Percentiles rank a stretch among this genome's conserved stretches.
Evolutionary conservation across 768 basidiomycete species (phyloP).

Genomic region (Pulveroboletus sp.): DNA sequence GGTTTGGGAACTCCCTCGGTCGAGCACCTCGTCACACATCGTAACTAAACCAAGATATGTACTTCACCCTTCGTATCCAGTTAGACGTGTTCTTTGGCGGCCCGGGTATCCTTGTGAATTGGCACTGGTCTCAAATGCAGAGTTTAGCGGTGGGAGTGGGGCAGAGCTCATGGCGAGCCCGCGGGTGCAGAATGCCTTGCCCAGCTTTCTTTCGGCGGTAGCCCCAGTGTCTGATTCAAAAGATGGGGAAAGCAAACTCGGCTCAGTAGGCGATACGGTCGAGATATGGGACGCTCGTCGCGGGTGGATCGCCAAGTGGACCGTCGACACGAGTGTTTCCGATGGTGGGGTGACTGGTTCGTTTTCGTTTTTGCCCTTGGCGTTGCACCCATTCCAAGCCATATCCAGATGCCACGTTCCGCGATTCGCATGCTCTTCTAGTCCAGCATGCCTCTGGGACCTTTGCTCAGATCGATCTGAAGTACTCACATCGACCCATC

Average conservation of each 20-base stretch:
- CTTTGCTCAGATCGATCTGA: constrained; percentile 75
- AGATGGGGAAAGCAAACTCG: constrained; percentile 11
- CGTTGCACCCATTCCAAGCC: background rate
- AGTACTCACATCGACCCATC: constrained; percentile 57
- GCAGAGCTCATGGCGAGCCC: constrained; percentile 24
- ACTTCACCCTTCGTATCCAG: constrained; percentile 69
- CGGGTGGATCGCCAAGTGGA: constrained; percentile 81
- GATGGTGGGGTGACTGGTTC: constrained; percentile 76
- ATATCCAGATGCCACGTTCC: constrained; percentile 58
- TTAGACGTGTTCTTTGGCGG: constrained; percentile 72
- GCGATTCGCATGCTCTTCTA: constrained; percentile 68
- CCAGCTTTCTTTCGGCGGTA: constrained; percentile 18
- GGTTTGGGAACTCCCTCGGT: constrained; percentile 64
- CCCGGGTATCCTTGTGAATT: constrained; percentile 73
- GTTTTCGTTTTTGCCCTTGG: constrained; percentile 12
- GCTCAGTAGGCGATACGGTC: constrained; percentile 48
- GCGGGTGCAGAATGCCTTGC: constrained; percentile 22
- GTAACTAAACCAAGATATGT: constrained; percentile 63
- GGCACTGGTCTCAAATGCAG: constrained; percentile 64
- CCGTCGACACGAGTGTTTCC: constrained; percentile 53
- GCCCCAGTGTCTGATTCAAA: constrained; percentile 12
- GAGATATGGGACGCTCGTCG: constrained; percentile 88
- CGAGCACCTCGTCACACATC: constrained; percentile 45
- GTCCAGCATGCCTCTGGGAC: constrained; percentile 69
- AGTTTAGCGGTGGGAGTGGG: constrained; percentile 37